Percentiles rank a stretch among this genome's conserved stretches.
Conservation (phyloP, 257 asterid species). For the Petunia axillaris region DNA sequence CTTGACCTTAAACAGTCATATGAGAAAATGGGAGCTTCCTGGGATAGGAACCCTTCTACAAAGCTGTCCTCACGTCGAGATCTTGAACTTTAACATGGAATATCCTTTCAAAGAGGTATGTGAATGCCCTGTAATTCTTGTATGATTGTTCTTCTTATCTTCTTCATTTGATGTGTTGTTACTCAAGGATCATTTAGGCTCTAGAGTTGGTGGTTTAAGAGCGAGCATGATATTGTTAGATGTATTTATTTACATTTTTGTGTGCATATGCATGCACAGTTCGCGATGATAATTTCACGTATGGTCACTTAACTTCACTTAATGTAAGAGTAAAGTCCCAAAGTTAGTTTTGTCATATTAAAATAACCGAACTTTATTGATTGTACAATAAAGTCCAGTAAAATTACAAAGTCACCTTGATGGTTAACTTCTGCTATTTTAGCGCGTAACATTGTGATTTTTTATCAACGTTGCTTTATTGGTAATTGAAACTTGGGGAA, state of each 20-base stretch:
- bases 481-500: too few relatives aligned
- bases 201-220: background rate
- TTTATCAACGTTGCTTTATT: too few relatives aligned
- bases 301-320: too few relatives aligned
- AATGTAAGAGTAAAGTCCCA: too few relatives aligned
- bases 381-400: too few relatives aligned
- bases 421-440: too few relatives aligned
- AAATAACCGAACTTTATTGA: too few relatives aligned
- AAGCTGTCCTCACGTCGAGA: background rate
- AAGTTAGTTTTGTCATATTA: too few relatives aligned
- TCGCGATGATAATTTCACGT: too few relatives aligned
- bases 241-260: background rate
- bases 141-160: background rate
- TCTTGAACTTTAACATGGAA: background rate
- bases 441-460: too few relatives aligned
- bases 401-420: too few relatives aligned
- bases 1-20: background rate
- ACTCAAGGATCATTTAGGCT: background rate
- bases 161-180: conserved; percentile 13
- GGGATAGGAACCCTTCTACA: conserved; percentile 20
- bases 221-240: background rate
- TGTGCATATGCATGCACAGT: background rate
- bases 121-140: background rate
- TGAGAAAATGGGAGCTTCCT: background rate
- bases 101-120: background rate